phyloP scores from a whole-genome alignment of 768 basidiomycete genomes.

The Pisolithus marmoratus region DNA sequence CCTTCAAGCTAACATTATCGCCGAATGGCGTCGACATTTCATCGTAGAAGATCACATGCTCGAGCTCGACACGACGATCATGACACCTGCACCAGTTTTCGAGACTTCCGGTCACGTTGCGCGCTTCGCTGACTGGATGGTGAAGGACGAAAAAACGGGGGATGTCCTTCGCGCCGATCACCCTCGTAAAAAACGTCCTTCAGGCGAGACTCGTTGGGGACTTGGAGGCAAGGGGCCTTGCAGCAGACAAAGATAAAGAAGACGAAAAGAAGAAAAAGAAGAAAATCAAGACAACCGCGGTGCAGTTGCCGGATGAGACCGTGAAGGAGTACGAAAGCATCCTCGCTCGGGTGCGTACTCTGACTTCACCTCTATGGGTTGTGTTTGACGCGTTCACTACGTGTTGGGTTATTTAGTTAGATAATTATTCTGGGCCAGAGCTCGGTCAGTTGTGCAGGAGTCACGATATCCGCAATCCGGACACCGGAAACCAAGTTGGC shows the following conservation, averaged over 20 bases:
- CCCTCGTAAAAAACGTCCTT: conserved; percentile 86
- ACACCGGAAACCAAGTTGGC: conserved; percentile 86
- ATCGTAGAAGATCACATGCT: conserved; percentile 99
- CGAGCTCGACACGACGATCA: conserved; percentile 96
- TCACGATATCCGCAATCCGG: conserved; percentile 80
- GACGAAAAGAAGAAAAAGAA: conserved; percentile 53
- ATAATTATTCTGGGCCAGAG: conserved; percentile 88
- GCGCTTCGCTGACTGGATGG: conserved; percentile 99
- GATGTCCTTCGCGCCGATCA: conserved; percentile 97
- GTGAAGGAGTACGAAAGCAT: conserved; percentile 75
- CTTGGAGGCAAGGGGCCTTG: conserved; percentile 77
- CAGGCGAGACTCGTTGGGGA: conserved; percentile 88
- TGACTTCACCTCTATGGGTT: not conserved
- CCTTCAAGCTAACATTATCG: conserved; percentile 93
- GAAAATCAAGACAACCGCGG: conserved; percentile 57
- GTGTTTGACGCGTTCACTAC: not conserved
- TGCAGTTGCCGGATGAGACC: conserved; percentile 67
- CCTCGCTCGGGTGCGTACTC: conserved; percentile 73
- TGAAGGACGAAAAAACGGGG: conserved; percentile 90
- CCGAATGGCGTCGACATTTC: conserved; percentile 96
- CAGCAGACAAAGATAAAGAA: conserved; percentile 60
- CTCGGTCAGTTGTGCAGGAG: conserved; percentile 82
- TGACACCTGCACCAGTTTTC: conserved; percentile 92
- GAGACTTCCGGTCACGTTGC: conserved; percentile 98
- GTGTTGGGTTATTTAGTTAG: conserved; percentile 29